Evolutionary conservation across 139 green algal genomes (phyloP), one percentile per base, ranked within the genome.

Genomic region (Asterochloris erici): DNA sequence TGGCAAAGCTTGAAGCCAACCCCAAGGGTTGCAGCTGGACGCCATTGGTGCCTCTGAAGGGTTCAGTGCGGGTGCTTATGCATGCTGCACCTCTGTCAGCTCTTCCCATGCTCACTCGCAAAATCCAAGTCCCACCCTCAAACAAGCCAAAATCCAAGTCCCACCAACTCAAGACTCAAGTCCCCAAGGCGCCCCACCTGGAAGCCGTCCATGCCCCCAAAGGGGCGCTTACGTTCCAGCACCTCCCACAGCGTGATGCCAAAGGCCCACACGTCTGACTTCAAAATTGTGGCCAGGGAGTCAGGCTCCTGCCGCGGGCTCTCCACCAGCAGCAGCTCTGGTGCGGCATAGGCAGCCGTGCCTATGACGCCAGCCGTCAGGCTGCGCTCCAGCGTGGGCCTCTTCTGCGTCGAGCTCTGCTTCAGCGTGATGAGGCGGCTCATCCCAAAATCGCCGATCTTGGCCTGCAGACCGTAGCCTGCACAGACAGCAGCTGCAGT

Each of bases 181-280:
- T 29, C 23, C 1, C 28, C 11, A 14, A 64, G 10, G 23, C 28
- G 28, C 38, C 79, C 69, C 14, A 88, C 81, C 78, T 89, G 84
- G 73, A 86, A 88, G 75, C 68, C 82, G 47, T 88, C 79, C 84
- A 90, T 83, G 74, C 83, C 83, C 27, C 87, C 83, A 82, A 84
- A 87, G 16, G 89, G 88, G 12, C 90, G 83, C 66, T 85, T 81
- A 38, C 88, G 82, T 80, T 89, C 82, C 27, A 92, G 63, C 10
- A 91, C 86, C 84, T 94, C 87, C 90, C 90, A 94, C 61, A 93
- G 73, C 15, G 83, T 92, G 4, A 94, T 88, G 15, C 90, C 90
- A 82, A 93, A 91, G 29, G 86, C 90, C 81, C 91, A 94, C 26
- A 94, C 80, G 28, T 84, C 80, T 60, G 69, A 71, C 21, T 84